phyloP scores from a whole-genome alignment of 441 rosid genomes.

The Euphorbia celastroides region DNA sequence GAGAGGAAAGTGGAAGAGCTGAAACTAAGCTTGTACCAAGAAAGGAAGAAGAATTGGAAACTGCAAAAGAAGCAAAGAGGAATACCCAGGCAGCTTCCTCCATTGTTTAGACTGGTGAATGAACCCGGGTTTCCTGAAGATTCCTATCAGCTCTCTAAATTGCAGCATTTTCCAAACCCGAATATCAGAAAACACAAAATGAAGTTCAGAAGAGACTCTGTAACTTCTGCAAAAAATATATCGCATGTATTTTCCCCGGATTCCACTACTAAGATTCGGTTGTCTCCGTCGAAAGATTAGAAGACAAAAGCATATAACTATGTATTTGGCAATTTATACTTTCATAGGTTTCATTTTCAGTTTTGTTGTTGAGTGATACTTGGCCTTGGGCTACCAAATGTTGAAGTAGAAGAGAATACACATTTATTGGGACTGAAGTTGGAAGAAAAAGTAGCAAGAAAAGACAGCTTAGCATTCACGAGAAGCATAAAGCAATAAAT shows the following conservation, averaged over 20 bases:
- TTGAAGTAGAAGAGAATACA: background rate
- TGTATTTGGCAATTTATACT: too few relatives aligned
- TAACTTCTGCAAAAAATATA: slow-evolving; percentile 51
- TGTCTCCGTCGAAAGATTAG: slow-evolving; percentile 8
- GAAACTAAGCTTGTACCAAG: slow-evolving; percentile 53
- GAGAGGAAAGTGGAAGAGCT: slow-evolving; percentile 65
- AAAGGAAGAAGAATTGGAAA: slow-evolving; percentile 48
- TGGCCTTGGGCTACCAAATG: too few relatives aligned
- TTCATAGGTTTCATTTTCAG: too few relatives aligned
- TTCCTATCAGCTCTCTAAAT: slow-evolving; percentile 37
- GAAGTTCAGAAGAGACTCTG: slow-evolving; percentile 52
- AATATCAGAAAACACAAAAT: slow-evolving; percentile 32
- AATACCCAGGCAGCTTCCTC: slow-evolving; percentile 19
- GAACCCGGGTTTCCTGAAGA: slow-evolving; percentile 21
- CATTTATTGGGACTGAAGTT: background rate
- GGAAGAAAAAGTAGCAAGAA: background rate
- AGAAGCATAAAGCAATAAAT: background rate
- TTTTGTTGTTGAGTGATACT: too few relatives aligned
- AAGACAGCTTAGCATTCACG: background rate
- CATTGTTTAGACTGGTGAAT: slow-evolving; percentile 22
- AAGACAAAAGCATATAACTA: too few relatives aligned
- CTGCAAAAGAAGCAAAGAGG: slow-evolving; percentile 27
- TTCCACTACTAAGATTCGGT: slow-evolving; percentile 35
- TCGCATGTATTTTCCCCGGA: slow-evolving; percentile 39
- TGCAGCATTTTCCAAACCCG: slow-evolving; percentile 45